phyloP scores from a whole-genome alignment of 1,284 basidiomycete genomes.

The Puccinia polysora region DNA sequence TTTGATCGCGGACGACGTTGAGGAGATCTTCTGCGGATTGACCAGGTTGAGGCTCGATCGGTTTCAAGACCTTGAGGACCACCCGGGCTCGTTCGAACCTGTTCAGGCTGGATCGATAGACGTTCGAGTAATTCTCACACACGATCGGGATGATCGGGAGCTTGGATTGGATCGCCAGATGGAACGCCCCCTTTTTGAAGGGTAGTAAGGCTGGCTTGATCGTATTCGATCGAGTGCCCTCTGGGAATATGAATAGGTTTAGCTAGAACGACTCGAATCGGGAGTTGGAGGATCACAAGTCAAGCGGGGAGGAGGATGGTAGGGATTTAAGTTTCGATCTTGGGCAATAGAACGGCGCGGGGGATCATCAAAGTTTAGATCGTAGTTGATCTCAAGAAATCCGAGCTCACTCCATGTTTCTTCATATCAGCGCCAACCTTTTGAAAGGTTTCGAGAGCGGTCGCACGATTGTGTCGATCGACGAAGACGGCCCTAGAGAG shows the following conservation, averaged over 20 bases:
- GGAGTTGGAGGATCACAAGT: no score
- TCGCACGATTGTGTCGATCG: constrained; percentile 72
- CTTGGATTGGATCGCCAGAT: constrained; percentile 74
- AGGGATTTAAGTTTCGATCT: not conserved
- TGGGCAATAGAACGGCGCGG: not conserved
- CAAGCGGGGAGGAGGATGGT: not conserved
- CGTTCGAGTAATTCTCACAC: constrained; percentile 65
- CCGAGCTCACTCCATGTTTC: constrained; percentile 56
- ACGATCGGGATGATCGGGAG: constrained; percentile 73
- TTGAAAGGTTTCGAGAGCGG: constrained; percentile 70
- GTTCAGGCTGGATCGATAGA: constrained; percentile 47
- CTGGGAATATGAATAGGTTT: constrained; percentile 85
- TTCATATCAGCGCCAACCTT: constrained; percentile 80
- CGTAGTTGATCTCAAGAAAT: constrained; percentile 40
- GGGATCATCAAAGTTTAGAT: not conserved
- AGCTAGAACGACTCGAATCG: constrained; percentile 55
- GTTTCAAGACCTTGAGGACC: constrained; percentile 62
- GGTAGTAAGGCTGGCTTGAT: constrained; percentile 67
- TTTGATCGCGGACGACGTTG: not conserved
- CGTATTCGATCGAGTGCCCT: constrained; percentile 77
- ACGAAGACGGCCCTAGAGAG: constrained; percentile 91
- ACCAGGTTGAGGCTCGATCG: constrained; percentile 3
- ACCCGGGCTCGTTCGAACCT: constrained; percentile 73
- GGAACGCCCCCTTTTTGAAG: constrained; percentile 98
- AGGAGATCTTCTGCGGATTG: constrained; percentile 26